phyloP scores from a whole-genome alignment of 805 yeast species.

The Hanseniaspora clermontiae region DNA sequence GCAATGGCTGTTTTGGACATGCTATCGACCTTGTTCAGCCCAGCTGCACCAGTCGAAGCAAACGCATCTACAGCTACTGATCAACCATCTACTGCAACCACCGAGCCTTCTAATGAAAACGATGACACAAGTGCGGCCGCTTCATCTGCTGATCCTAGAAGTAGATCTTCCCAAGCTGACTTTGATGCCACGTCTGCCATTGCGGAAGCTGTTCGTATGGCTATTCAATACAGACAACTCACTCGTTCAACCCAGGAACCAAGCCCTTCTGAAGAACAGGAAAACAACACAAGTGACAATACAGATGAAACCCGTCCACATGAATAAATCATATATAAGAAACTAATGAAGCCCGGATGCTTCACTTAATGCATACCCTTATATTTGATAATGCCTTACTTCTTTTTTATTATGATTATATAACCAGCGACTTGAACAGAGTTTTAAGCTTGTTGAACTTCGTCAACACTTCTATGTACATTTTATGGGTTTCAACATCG shows the following conservation, averaged over 20 bases:
- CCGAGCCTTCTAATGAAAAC: background rate
- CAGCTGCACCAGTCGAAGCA: background rate
- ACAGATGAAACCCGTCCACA: background rate
- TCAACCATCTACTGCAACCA: background rate
- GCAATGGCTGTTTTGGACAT: background rate
- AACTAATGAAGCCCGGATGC: background rate
- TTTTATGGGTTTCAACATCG: slow-evolving; percentile 20
- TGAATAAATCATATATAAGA: background rate
- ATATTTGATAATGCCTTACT: background rate
- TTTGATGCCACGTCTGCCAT: background rate
- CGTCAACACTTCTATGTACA: slow-evolving; percentile 20
- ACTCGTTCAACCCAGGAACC: background rate
- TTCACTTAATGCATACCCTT: background rate
- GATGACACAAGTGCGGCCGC: background rate
- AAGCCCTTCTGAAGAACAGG: background rate
- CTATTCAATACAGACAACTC: slow-evolving; percentile 1
- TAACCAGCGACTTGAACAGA: background rate
- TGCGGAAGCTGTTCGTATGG: slow-evolving; percentile 9
- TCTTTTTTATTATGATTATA: background rate
- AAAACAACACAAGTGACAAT: background rate
- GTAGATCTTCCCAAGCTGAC: background rate
- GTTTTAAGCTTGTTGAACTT: background rate
- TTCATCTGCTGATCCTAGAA: background rate
- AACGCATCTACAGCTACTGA: too few relatives aligned
- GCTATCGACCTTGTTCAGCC: background rate